A percentile compares a stretch with the other conserved stretches of the same genome.
Conservation (phyloP, 2,329 filamentous ascomycete species). For the Talaromyces sp. region DNA sequence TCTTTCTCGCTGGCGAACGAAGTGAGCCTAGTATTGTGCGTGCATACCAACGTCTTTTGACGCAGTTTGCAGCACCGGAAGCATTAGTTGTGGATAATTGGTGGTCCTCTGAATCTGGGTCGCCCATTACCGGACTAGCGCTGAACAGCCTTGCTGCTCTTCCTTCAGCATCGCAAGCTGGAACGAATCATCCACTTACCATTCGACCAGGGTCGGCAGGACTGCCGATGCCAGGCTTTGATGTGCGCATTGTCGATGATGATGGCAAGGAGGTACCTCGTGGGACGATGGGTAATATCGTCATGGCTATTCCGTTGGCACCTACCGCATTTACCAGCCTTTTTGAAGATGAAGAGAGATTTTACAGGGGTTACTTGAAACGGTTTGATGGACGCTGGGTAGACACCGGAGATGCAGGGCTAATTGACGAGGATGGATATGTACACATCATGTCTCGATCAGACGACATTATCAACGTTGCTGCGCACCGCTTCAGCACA, state of each 20-base stretch:
- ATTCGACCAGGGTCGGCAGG: constrained; percentile 86
- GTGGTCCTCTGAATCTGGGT: constrained; percentile 74
- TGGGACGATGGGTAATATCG: constrained; percentile 88
- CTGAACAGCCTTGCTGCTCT: constrained; percentile 64
- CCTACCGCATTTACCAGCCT: constrained; percentile 84
- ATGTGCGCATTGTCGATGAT: constrained; percentile 83
- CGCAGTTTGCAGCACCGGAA: constrained; percentile 64
- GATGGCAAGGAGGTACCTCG: constrained; percentile 69
- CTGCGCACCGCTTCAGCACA: constrained; percentile 85
- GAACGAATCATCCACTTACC: constrained; percentile 51
- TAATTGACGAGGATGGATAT: constrained; percentile 75
- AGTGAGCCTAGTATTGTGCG: constrained; percentile 84
- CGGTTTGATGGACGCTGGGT: constrained; percentile 81
- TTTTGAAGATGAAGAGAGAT: constrained; percentile 83
- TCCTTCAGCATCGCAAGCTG: constrained; percentile 35
- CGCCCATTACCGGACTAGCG: constrained; percentile 68
- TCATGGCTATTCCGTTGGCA: constrained; percentile 77
- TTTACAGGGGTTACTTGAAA: constrained; percentile 82
- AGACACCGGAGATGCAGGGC: constrained; percentile 88
- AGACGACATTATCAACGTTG: constrained; percentile 96
- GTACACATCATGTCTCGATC: constrained; percentile 65
- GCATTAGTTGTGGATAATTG: constrained; percentile 71
- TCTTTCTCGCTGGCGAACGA: constrained; percentile 87
- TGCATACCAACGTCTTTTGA: constrained; percentile 75
- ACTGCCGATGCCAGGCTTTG: constrained; percentile 88